A percentile compares a stretch with the other conserved stretches of the same genome.
Conservation (phyloP, 306 rosid species). For the Corylus americana region DNA sequence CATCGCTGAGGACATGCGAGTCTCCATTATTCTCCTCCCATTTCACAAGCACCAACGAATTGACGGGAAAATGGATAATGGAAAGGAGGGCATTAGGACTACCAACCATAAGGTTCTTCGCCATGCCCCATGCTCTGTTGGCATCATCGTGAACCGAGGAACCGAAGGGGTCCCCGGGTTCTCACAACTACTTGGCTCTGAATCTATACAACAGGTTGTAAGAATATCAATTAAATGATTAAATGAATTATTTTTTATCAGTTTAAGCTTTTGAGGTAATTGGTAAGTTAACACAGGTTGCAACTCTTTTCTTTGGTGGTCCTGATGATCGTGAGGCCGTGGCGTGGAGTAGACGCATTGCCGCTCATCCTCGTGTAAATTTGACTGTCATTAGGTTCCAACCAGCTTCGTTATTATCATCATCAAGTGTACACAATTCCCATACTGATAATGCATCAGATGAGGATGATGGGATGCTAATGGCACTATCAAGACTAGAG, state of each 20-base stretch:
- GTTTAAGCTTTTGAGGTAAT: too few relatives aligned
- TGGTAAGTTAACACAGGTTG: conserved; percentile 39
- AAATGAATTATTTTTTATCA: too few relatives aligned
- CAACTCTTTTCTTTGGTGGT: conserved; percentile 78
- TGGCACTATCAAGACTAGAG: conserved; percentile 62
- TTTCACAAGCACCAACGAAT: conserved; percentile 90
- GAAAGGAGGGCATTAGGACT: conserved; percentile 71
- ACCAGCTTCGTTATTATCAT: conserved; percentile 9
- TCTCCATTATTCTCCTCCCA: conserved; percentile 59
- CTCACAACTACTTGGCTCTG: conserved; percentile 49
- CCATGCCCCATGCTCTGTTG: conserved; percentile 81
- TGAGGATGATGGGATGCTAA: conserved; percentile 51
- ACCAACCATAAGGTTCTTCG: conserved; percentile 90
- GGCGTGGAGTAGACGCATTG: conserved; percentile 80
- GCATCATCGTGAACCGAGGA: conserved; percentile 66
- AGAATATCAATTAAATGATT: too few relatives aligned
- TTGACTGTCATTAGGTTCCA: conserved; percentile 70
- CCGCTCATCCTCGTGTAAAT: conserved; percentile 48
- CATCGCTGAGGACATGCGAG: conserved; percentile 71
- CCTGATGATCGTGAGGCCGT: conserved; percentile 85
- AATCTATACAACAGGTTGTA: conserved; percentile 57
- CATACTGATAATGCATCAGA: conserved; percentile 22
- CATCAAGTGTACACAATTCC: conserved; percentile 19
- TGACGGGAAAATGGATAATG: conserved; percentile 85
- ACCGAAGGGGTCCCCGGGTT: conserved; percentile 51